Evolutionary conservation across 2,329 filamentous ascomycete genomes (phyloP).

Genomic region (Xylariales sp.): DNA sequence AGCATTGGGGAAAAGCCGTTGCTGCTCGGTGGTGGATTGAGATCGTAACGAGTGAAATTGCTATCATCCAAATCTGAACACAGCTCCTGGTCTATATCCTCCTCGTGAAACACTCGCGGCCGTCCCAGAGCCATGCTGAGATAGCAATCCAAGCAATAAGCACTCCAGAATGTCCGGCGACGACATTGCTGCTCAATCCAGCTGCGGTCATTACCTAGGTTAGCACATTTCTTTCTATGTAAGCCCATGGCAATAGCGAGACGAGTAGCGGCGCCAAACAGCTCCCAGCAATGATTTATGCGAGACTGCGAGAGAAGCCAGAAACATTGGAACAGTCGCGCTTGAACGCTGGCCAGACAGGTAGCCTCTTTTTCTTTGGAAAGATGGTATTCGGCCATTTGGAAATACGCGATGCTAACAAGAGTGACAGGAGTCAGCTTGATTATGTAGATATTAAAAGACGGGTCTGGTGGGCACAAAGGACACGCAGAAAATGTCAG

Average conservation of each 20-base stretch:
- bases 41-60: conserved; percentile 18
- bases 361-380: conserved; percentile 20
- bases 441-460: too few relatives aligned
- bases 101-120: conserved; percentile 58
- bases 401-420: conserved; percentile 12
- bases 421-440: too few relatives aligned
- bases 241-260: conserved; percentile 34
- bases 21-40: conserved; percentile 2
- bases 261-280: conserved; percentile 37
- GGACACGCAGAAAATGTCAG: too few relatives aligned
- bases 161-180: conserved; percentile 55
- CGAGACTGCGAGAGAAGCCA: conserved; percentile 40
- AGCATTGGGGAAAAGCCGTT: conserved; percentile 27
- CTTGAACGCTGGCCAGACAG: conserved; percentile 22
- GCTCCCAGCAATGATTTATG: conserved; percentile 42
- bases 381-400: conserved; percentile 18
- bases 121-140: conserved; percentile 58
- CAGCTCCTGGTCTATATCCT: conserved; percentile 60
- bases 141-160: conserved; percentile 61
- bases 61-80: conserved; percentile 51
- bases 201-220: conserved; percentile 11
- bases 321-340: conserved; percentile 33
- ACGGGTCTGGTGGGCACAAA: conserved; percentile 10
- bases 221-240: conserved; percentile 17
- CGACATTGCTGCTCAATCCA: conserved; percentile 33